phyloP scores from a whole-genome alignment of 2,329 filamentous ascomycete genomes.

The Pseudogymnoascus destructans region DNA sequence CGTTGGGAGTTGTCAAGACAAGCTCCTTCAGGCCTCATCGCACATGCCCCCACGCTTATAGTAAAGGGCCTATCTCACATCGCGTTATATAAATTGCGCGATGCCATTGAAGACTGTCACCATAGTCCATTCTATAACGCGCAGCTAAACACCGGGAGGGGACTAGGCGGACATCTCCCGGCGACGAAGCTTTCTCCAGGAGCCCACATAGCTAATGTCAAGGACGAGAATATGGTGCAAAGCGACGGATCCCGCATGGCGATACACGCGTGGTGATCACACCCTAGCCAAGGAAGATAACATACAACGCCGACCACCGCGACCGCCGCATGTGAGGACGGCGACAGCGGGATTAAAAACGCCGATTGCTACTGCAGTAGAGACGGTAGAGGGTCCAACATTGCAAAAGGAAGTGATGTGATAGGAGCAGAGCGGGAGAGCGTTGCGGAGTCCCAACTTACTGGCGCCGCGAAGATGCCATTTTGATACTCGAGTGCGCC shows the following conservation, averaged over 20 bases:
- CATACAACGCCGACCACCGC: background rate
- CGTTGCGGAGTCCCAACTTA: background rate
- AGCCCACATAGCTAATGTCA: background rate
- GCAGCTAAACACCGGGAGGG: background rate
- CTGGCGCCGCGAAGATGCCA: background rate
- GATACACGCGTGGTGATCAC: conserved; percentile 1
- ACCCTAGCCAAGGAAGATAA: conserved; percentile 1
- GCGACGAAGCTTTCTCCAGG: background rate
- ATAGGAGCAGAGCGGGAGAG: background rate
- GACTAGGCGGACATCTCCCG: background rate
- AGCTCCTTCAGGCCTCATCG: background rate
- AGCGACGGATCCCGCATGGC: background rate
- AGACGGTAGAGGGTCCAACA: background rate
- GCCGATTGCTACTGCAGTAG: background rate
- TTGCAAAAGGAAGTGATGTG: conserved; percentile 1
- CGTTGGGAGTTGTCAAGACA: background rate
- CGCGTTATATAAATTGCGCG: conserved; percentile 2
- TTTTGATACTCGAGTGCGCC: conserved; percentile 6
- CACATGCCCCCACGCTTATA: background rate
- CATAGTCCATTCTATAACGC: background rate
- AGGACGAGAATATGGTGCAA: background rate
- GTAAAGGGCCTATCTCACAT: background rate
- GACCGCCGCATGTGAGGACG: background rate
- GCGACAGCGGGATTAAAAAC: conserved; percentile 1
- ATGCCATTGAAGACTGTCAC: conserved; percentile 1